Conservation (phyloP, 441 rosid species). For the Adansonia madagascariensis region DNA sequence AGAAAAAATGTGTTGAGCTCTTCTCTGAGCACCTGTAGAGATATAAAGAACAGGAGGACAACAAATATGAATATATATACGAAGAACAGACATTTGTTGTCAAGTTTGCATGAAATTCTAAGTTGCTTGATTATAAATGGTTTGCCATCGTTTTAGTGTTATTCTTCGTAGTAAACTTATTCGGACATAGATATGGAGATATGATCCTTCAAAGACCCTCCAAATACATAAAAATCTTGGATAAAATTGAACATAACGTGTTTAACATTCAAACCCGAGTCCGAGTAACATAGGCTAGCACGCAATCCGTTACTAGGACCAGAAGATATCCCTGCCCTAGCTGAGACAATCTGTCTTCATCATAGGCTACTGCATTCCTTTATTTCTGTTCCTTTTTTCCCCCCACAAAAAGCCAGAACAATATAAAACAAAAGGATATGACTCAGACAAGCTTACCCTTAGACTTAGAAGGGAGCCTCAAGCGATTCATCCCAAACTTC, state of each 20-base stretch:
- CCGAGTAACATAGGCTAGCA: no score
- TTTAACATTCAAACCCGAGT: no score
- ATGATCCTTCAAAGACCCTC: no score
- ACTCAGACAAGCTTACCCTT: constrained; percentile 34
- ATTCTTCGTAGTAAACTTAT: not conserved
- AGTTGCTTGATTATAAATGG: not conserved
- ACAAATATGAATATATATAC: not conserved
- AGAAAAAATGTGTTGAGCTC: constrained; percentile 25
- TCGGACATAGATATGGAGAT: no score
- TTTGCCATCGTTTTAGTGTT: not conserved
- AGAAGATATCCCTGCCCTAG: not conserved
- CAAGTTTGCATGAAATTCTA: not conserved
- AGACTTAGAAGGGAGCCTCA: constrained; percentile 81
- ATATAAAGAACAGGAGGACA: not conserved
- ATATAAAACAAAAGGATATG: not conserved
- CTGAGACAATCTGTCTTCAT: not conserved
- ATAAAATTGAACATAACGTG: no score
- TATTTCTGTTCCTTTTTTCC: not conserved
- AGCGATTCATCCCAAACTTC: constrained; percentile 97
- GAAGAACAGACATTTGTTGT: not conserved
- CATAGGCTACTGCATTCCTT: not conserved
- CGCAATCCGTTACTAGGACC: no score
- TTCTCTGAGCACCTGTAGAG: constrained; percentile 31
- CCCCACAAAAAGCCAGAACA: not conserved
- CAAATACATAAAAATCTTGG: no score